phyloP scores from a whole-genome alignment of 805 yeast species.

The Helenozyma rhizophorensis region DNA sequence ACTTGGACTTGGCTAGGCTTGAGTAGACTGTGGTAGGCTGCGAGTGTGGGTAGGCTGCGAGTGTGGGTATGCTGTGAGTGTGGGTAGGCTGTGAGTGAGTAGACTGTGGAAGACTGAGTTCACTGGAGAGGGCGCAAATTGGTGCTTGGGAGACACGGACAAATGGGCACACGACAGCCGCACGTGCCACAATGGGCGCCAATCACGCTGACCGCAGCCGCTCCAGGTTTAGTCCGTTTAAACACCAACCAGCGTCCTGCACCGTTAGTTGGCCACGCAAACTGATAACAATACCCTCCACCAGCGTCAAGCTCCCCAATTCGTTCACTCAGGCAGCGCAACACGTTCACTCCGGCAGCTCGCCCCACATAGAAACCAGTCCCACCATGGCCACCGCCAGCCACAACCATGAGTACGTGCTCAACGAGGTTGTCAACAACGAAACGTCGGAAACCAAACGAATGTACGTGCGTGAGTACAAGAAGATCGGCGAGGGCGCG shows the following conservation, averaged over 20 bases:
- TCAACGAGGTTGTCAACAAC: conserved; percentile 54
- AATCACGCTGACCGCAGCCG: no score
- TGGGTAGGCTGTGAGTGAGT: no score
- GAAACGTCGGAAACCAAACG: conserved; percentile 47
- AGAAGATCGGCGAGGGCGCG: conserved; percentile 81
- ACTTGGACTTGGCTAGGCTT: no score
- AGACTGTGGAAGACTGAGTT: no score
- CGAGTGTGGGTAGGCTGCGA: no score
- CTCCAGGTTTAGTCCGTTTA: no score
- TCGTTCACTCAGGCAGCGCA: not conserved
- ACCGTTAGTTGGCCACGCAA: not conserved
- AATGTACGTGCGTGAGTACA: conserved; percentile 69
- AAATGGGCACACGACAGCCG: no score
- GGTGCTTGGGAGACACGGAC: no score
- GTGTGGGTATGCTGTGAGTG: no score
- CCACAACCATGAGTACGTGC: conserved; percentile 28
- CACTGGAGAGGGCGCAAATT: no score
- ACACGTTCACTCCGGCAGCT: not conserved
- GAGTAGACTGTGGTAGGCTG: no score
- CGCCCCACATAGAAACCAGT: not conserved
- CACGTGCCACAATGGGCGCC: no score
- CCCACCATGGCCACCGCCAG: conserved; percentile 3
- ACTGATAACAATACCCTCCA: conserved; percentile 2
- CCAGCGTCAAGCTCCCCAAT: not conserved
- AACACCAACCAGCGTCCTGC: not conserved